Evolutionary conservation across 192 early-diverging fungal species (phyloP).

Genomic region (Coemansia javaensis): DNA sequence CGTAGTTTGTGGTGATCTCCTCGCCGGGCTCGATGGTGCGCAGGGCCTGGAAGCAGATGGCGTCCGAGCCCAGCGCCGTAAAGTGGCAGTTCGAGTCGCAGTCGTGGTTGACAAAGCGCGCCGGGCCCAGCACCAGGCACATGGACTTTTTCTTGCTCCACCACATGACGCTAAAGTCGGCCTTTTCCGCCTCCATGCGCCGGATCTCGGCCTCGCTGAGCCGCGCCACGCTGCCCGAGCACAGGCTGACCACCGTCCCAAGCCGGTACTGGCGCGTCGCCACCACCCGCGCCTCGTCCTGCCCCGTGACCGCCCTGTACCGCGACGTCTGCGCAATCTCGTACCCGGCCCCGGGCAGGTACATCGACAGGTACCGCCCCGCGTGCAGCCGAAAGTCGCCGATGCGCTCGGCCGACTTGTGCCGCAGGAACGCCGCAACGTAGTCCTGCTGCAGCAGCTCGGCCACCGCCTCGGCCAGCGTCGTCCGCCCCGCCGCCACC

Average conservation of each 20-base stretch:
- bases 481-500: conserved; percentile 10
- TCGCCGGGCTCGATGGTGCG: conserved; percentile 61
- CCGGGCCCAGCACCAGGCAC: conserved; percentile 67
- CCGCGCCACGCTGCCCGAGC: conserved; percentile 54
- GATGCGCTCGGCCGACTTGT: conserved; percentile 21
- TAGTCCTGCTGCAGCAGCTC: conserved; percentile 29
- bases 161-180: conserved; percentile 67
- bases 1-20: conserved; percentile 68
- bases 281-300: conserved; percentile 35
- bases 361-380: conserved; percentile 61
- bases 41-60: conserved; percentile 64
- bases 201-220: conserved; percentile 38
- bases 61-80: conserved; percentile 38
- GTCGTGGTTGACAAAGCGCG: conserved; percentile 73
- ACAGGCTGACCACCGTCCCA: conserved; percentile 36
- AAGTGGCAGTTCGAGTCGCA: conserved; percentile 61
- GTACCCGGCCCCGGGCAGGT: conserved; percentile 58
- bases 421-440: conserved; percentile 21
- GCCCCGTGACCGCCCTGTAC: conserved; percentile 46
- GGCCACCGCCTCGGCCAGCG: conserved; percentile 20
- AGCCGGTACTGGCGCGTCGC: conserved; percentile 31
- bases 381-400: conserved; percentile 47
- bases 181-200: conserved; percentile 26
- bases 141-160: conserved; percentile 52
- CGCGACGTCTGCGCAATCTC: conserved; percentile 58